These are phyloP conservation scores for Metschnikowia chrysomelidarum DNA, from an alignment of 805 yeast species.

Conservation along the genomic window DNA sequence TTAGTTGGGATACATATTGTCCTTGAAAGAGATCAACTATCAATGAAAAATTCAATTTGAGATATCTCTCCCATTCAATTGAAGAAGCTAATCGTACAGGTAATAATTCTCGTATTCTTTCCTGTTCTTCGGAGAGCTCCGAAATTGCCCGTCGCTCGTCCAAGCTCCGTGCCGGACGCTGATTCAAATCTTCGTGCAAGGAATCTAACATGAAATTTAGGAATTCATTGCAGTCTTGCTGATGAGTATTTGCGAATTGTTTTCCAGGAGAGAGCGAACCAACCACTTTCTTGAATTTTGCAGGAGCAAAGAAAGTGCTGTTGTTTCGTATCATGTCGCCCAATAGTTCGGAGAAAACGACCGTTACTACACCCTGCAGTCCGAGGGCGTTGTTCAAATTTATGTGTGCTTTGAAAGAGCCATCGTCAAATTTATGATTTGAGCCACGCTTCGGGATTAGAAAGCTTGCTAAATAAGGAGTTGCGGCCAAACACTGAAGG, in stretches of 20 bases:
- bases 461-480: constrained; percentile 60
- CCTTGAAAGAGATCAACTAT: constrained; percentile 86
- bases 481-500: constrained; percentile 80
- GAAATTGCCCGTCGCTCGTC: constrained; percentile 40
- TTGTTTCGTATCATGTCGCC: constrained; percentile 50
- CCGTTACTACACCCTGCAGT: constrained; percentile 74
- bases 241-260: constrained; percentile 64
- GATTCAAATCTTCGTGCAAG: constrained; percentile 82
- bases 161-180: constrained; percentile 37
- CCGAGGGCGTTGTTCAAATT: constrained; percentile 75
- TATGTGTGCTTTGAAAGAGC: constrained; percentile 62
- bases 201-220: constrained; percentile 71
- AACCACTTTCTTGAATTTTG: constrained; percentile 60
- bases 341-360: constrained; percentile 60
- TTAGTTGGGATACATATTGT: constrained; percentile 76
- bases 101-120: constrained; percentile 63
- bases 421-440: constrained; percentile 18
- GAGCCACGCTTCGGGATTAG: constrained; percentile 44
- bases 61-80: constrained; percentile 88
- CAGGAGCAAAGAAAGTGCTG: constrained; percentile 54
- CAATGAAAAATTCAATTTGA: constrained; percentile 73
- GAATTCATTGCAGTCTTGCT: constrained; percentile 86
- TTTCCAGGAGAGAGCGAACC: constrained; percentile 62
- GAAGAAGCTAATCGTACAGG: constrained; percentile 81
- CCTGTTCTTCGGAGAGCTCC: constrained; percentile 59